phyloP scores from a whole-genome alignment of 179 eudicot genomes.

The Beta lomatogona region DNA sequence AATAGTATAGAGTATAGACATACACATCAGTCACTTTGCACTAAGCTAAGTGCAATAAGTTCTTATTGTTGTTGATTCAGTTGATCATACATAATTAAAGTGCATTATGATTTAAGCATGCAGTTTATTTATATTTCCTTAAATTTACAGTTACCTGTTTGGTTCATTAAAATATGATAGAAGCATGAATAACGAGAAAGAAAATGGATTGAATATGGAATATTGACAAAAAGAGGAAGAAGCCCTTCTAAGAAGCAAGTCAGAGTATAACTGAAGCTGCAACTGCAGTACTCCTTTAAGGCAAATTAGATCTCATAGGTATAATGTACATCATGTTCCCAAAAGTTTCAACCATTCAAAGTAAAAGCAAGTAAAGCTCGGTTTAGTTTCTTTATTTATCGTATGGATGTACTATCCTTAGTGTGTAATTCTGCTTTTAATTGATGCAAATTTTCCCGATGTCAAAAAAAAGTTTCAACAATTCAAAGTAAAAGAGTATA shows the following conservation, averaged over 20 bases:
- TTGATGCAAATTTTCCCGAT: no score
- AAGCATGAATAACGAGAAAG: conserved; percentile 25
- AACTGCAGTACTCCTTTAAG: not conserved
- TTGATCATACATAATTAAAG: conserved; percentile 28
- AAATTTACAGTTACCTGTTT: conserved; percentile 26
- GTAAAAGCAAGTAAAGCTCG: no score
- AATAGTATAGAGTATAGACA: conserved; percentile 9
- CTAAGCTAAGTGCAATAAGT: conserved; percentile 17
- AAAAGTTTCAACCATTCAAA: no score
- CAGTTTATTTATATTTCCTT: conserved; percentile 24
- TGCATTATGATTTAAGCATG: conserved; percentile 41
- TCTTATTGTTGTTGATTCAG: conserved; percentile 12
- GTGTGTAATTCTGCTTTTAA: no score
- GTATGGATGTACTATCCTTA: no score
- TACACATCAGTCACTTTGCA: conserved; percentile 24
- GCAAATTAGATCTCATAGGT: no score
- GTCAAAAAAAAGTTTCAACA: no score
- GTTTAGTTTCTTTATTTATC: no score
- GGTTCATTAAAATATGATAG: conserved; percentile 9
- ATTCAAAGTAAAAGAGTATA: no score
- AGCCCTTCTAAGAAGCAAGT: conserved; percentile 10
- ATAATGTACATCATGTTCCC: no score
- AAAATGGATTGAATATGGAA: not conserved
- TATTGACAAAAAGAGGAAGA: not conserved
- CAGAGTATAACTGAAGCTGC: not conserved